Base-by-base conservation (phyloP, 2,329 filamentous ascomycete genomes). In the Neonectria hederae region DNA sequence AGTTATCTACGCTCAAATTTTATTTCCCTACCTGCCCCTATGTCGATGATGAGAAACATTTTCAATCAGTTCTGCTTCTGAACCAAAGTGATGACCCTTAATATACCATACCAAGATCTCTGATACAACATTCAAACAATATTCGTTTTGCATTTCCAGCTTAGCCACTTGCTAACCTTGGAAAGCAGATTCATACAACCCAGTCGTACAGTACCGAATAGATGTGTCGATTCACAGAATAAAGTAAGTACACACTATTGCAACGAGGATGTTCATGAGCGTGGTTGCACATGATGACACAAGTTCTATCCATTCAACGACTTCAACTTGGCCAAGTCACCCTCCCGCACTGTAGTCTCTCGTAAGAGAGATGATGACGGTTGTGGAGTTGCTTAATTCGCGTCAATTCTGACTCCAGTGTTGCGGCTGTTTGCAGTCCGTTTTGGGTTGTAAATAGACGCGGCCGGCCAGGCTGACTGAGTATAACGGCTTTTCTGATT, bases 301-400 rank as follows among this genome's bases (percentile, higher is more conserved):
- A 81, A 89, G 89, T 88, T 88, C 70, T 89, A 91, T 91, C 89
- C 89, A 91, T 91, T 91, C 89, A 86, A 90, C 87, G 85, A 91
- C 83, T 78, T 84, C 85, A 83, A 85, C 79, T 81, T 81, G 77
- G 83, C 89, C 90, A 83, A 91, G 89, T 87, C 86, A 88, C 87
- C 82, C 91, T 92, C 85, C 87, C 90, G 79, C 88, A 92, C 90
- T 87, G 77, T 82, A 93, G 88, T 67, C 59, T 65, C 65, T 70
- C 62, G 45, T 65, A 30, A 55, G 69, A 66, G 66, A 24, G 60
- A 84, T 82, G 80, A 92, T 84, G 90, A 92, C 80, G 85, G 90
- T 92, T 90, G 90, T 92, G 90, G 88, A 92, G 90, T 91, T 87
- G 77, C 68, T 82, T 77, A 75, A 62, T 66, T 70, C 77, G 79